These are phyloP conservation scores for Polytolypa hystricis DNA, from an alignment of 2,329 filamentous ascomycete species.

Conservation along the genomic window DNA sequence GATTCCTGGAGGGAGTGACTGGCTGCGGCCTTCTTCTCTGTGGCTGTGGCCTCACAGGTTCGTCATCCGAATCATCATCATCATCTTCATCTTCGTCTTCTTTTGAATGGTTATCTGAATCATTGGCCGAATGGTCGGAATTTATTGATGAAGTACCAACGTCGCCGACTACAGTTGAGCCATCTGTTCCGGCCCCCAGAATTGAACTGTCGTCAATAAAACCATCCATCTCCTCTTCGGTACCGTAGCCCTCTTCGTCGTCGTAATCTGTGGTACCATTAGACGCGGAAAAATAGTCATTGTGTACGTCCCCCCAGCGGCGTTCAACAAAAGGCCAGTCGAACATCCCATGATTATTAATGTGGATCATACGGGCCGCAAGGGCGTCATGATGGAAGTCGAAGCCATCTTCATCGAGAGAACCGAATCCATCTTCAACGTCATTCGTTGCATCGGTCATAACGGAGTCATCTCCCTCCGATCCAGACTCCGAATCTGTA, in stretches of 20 bases:
- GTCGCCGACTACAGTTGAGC: constrained; percentile 1
- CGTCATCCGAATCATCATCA: constrained; percentile 18
- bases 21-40: too few species aligned
- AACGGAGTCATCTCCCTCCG: constrained; percentile 3
- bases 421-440: constrained; percentile 22
- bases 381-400: too few species aligned
- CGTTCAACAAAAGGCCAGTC: background rate
- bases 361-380: too few species aligned
- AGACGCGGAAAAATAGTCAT: background rate
- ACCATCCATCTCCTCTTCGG: constrained; percentile 12
- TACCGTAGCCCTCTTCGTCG: constrained; percentile 11
- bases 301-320: background rate
- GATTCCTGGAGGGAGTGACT: too few species aligned
- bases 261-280: constrained; percentile 14
- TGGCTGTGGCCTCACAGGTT: constrained; percentile 16
- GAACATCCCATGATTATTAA: background rate
- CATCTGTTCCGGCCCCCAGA: constrained; percentile 4
- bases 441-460: constrained; percentile 32
- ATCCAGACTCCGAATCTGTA: constrained; percentile 35
- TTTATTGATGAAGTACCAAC: constrained; percentile 8
- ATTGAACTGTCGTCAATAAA: constrained; percentile 13
- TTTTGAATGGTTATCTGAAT: constrained; percentile 7
- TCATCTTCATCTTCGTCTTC: constrained; percentile 1
- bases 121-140: constrained; percentile 14
- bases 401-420: constrained; percentile 16